phyloP scores from a whole-genome alignment of 2,329 filamentous ascomycete genomes.

The Aspergillus novoparasiticus region DNA sequence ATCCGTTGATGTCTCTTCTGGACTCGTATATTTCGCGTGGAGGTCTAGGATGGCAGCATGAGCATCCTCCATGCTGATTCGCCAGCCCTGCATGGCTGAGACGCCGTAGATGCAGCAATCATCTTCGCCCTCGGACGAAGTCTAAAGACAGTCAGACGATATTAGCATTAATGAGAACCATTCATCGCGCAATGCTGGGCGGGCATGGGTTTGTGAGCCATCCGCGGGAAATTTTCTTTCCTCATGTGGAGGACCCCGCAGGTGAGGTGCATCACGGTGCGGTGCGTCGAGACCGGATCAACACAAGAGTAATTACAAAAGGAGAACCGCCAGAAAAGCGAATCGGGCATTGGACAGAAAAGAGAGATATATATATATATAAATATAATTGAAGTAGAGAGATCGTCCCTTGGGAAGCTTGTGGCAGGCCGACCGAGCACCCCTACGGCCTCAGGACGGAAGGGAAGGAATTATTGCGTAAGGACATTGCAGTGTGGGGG shows the following conservation, averaged over 20 bases:
- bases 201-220: constrained; percentile 9
- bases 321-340: background rate
- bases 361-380: background rate
- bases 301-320: background rate
- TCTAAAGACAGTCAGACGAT: constrained; percentile 52
- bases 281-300: constrained; percentile 1
- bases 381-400: background rate
- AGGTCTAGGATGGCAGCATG: constrained; percentile 90
- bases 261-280: constrained; percentile 11
- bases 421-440: background rate
- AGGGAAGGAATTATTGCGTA: constrained; percentile 25
- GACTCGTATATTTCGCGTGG: constrained; percentile 58
- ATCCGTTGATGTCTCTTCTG: constrained; percentile 61
- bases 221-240: constrained; percentile 19
- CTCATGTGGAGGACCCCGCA: constrained; percentile 20
- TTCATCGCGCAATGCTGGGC: constrained; percentile 5
- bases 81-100: constrained; percentile 99
- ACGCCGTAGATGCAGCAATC: constrained; percentile 90
- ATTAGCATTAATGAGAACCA: constrained; percentile 16
- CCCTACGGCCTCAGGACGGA: constrained; percentile 11
- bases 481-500: constrained; percentile 30
- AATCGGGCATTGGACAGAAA: background rate
- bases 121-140: constrained; percentile 88
- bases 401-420: constrained; percentile 3
- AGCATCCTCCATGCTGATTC: constrained; percentile 99